phyloP scores from a whole-genome alignment of 2,329 filamentous ascomycete genomes.

The Hypoxylon sp. region DNA sequence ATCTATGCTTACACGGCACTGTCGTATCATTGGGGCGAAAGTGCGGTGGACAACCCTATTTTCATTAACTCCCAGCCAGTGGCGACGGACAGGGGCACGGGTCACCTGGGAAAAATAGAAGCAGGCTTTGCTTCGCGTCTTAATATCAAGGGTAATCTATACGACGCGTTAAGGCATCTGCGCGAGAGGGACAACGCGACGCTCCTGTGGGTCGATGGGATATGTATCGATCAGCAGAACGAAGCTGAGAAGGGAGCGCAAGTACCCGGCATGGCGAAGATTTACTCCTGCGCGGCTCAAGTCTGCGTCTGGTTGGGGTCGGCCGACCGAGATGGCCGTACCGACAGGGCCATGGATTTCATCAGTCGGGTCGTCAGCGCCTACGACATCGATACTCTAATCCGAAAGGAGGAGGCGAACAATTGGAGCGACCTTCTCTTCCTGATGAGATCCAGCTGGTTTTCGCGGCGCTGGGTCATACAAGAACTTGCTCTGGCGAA shows the following conservation, averaged over 20 bases:
- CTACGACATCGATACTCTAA: neutral
- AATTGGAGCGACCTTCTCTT: conserved; percentile 21
- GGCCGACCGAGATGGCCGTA: conserved; percentile 3
- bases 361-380: conserved; percentile 9
- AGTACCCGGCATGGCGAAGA: conserved; percentile 4
- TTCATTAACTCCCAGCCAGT: conserved; percentile 1
- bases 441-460: conserved; percentile 22
- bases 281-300: conserved; percentile 12
- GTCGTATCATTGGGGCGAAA: conserved; percentile 18
- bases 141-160: neutral
- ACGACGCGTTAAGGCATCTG: neutral
- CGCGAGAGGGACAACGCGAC: neutral
- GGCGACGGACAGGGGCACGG: neutral
- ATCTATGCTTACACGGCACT: conserved; percentile 7
- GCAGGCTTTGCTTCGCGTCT: neutral
- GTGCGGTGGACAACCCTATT: conserved; percentile 8
- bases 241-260: conserved; percentile 10
- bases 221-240: neutral
- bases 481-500: conserved; percentile 25
- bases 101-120: neutral
- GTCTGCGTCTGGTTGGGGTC: conserved; percentile 25
- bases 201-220: neutral
- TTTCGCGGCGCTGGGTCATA: conserved; percentile 33
- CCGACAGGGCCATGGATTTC: conserved; percentile 24
- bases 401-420: neutral